Evolutionary conservation across 2,329 filamentous ascomycete genomes (phyloP).

Genomic region (Fusarium sp.): DNA sequence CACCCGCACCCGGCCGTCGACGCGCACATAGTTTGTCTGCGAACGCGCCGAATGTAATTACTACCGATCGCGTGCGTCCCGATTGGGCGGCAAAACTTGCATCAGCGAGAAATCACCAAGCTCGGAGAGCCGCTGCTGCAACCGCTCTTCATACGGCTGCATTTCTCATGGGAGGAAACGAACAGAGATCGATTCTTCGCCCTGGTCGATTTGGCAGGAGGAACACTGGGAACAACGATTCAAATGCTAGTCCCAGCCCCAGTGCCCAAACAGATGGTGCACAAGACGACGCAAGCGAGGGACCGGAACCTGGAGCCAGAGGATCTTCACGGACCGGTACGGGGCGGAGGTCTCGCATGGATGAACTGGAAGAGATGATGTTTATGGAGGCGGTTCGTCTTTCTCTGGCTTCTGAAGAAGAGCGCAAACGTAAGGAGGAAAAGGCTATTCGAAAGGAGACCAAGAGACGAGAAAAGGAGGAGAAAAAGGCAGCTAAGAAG

Average conservation of each 20-base stretch:
- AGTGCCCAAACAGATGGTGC: slow-evolving; percentile 36
- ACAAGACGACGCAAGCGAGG: slow-evolving; percentile 35
- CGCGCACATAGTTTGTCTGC: slow-evolving; percentile 78
- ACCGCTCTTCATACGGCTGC: slow-evolving; percentile 95
- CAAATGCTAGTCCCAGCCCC: slow-evolving; percentile 47
- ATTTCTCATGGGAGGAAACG: slow-evolving; percentile 81
- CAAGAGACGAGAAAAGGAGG: slow-evolving; percentile 87
- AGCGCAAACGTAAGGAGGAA: slow-evolving; percentile 83
- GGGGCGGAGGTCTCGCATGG: slow-evolving; percentile 68
- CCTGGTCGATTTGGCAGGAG: slow-evolving; percentile 69
- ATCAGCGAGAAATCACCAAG: slow-evolving; percentile 84
- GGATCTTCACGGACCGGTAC: slow-evolving; percentile 38
- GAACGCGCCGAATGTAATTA: slow-evolving; percentile 86
- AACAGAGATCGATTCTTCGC: slow-evolving; percentile 61
- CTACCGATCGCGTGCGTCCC: slow-evolving; percentile 90
- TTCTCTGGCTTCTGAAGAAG: slow-evolving; percentile 92
- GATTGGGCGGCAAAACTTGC: slow-evolving; percentile 95
- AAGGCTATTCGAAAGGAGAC: slow-evolving; percentile 73
- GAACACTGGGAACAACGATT: slow-evolving; percentile 57
- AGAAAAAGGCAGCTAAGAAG: slow-evolving; percentile 82
- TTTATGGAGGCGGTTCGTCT: slow-evolving; percentile 95
- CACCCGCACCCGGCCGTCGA: slow-evolving; percentile 55
- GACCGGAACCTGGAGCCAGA: slow-evolving; percentile 42
- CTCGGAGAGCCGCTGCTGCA: slow-evolving; percentile 88
- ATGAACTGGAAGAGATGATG: slow-evolving; percentile 98